These are phyloP conservation scores for Trichosanthes cucumerina DNA, from an alignment of 306 rosid genomes.

Conservation along the genomic window DNA sequence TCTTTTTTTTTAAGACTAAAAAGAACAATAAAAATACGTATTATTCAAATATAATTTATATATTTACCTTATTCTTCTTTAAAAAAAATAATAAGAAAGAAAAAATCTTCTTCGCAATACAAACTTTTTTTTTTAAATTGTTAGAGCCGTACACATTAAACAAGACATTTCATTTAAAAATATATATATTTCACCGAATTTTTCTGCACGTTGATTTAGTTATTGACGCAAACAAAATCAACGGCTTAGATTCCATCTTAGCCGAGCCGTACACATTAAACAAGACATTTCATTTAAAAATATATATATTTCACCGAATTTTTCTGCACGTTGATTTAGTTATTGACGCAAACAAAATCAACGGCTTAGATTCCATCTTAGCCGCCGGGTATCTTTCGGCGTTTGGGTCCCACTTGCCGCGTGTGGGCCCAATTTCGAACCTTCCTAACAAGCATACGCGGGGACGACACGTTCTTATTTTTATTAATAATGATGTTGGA, in stretches of 20 bases:
- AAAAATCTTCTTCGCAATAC: too few relatives aligned
- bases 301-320: neutral
- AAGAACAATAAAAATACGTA: too few relatives aligned
- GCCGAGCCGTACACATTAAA: too few relatives aligned
- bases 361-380: neutral
- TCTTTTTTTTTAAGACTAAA: too few relatives aligned
- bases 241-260: neutral
- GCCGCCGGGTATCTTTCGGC: neutral
- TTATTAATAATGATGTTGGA: neutral
- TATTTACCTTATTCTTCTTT: too few relatives aligned
- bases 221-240: neutral
- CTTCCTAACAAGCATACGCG: neutral
- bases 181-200: neutral
- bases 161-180: neutral
- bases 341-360: neutral
- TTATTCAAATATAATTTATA: too few relatives aligned
- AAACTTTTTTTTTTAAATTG: neutral
- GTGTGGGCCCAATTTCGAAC: neutral
- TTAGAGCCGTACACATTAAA: neutral
- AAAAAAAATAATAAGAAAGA: too few relatives aligned
- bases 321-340: neutral
- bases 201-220: neutral
- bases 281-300: too few relatives aligned
- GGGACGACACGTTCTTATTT: neutral
- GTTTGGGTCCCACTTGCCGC: neutral